Percentiles rank a stretch among this genome's conserved stretches.
These are phyloP conservation scores for Phytophthora fragariaefolia DNA, from an alignment of 352 stramenopile genomes.

Conservation along the genomic window DNA sequence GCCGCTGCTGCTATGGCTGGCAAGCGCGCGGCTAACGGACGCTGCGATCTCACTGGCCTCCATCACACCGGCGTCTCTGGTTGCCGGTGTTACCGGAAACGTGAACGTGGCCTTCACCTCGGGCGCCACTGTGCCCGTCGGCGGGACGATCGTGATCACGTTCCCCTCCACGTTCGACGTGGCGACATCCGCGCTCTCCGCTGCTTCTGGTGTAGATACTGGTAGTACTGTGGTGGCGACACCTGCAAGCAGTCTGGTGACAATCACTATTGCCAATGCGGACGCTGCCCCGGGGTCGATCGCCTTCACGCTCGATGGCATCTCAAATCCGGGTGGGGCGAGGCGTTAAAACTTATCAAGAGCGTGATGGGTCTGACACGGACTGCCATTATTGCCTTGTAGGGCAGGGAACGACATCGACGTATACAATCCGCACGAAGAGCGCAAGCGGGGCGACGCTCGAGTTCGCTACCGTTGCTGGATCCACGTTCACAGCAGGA, in stretches of 20 bases:
- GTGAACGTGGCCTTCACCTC: constrained; percentile 51
- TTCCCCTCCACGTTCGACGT: constrained; percentile 66
- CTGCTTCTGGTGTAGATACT: constrained; percentile 32
- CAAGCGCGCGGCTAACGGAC: constrained; percentile 6
- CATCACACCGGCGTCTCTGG: constrained; percentile 28
- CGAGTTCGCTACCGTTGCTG: constrained; percentile 44
- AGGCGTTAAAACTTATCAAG: neutral
- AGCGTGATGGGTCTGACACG: neutral
- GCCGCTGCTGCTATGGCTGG: constrained; percentile 16
- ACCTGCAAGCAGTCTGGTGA: constrained; percentile 34
- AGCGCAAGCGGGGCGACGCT: constrained; percentile 34
- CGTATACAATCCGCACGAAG: constrained; percentile 51
- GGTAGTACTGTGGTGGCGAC: constrained; percentile 36
- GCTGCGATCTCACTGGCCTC: constrained; percentile 45
- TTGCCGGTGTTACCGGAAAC: constrained; percentile 43
- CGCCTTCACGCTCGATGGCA: constrained; percentile 56
- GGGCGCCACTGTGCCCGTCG: constrained; percentile 37
- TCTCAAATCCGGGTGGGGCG: constrained; percentile 62
- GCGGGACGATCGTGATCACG: constrained; percentile 52
- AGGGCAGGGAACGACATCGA: constrained; percentile 52
- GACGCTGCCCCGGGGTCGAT: constrained; percentile 33
- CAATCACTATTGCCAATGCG: constrained; percentile 42
- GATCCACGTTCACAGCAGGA: constrained; percentile 37
- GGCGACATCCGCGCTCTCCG: constrained; percentile 25
- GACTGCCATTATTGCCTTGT: neutral